Base-by-base conservation (phyloP, 257 asterid genomes). In the Scutellaria baicalensis region DNA sequence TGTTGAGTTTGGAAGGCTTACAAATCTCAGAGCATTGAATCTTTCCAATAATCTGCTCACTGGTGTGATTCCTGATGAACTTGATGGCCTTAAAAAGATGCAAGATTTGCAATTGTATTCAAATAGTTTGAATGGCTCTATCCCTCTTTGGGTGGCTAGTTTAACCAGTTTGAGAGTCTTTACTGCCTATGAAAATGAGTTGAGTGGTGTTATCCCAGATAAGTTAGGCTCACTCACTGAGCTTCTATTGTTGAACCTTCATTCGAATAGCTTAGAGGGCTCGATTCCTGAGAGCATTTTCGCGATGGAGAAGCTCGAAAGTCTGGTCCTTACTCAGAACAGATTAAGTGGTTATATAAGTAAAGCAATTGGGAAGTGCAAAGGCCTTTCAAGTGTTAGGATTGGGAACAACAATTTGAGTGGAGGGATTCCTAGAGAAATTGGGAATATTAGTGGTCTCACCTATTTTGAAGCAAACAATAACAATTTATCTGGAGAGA, bases 381-480 rank as follows among this genome's bases (percentile, higher is more conserved):
- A 42, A 70, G 80, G 80, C 43, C 97, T 94, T 55, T 89, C 97
- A 0, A 94, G 88, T 69, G 66, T 94, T 70, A 77, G 99, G 64
- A 88, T 94, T 39, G 99, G 99, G 68, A 70, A 94, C 52, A 94
- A 94, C 82, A 69, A 72, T 64, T 71, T 94, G 80, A 77, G 69
- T 16, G 99, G 97, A 16, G 78, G 70, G 51, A 77, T 94, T 73
- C 99, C 99, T 23, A 82, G 66, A 64, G 86, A 82, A 35, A 79
- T 94, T 64, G 99, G 99, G 40, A 84, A 94, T 64, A 64, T 94
- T 16, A 86, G 90, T 42, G 81, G 99, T 84, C 96, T 94, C 61
- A 84, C 97, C 33, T 94, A 94, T 69, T 94, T 94, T 78, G 99
- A 94, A 73, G 99, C 95, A 0, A 93, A 88, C 69, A 82, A 83